These are phyloP conservation scores for Penicillium turbatum DNA, from an alignment of 495 filamentous ascomycete species.

Conservation along the genomic window DNA sequence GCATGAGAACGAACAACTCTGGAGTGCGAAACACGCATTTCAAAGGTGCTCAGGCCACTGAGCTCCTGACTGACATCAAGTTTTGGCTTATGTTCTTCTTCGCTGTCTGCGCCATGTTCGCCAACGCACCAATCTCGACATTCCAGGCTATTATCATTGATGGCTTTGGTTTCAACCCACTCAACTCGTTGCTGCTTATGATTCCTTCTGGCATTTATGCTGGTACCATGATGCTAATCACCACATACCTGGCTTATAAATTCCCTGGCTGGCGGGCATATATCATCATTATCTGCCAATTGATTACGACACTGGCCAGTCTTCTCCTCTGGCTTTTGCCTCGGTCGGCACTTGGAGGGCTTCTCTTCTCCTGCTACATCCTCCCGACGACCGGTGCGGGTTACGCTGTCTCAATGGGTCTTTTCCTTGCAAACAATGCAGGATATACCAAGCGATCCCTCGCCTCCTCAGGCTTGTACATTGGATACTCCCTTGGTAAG, in stretches of 20 bases:
- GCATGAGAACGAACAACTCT: slow-evolving; percentile 47
- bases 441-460: slow-evolving; percentile 43
- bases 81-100: slow-evolving; percentile 42
- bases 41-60: slow-evolving; percentile 45
- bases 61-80: slow-evolving; percentile 42
- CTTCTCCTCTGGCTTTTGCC: slow-evolving; percentile 37
- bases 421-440: slow-evolving; percentile 44
- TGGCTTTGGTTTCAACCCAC: neutral
- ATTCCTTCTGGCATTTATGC: neutral
- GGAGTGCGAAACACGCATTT: slow-evolving; percentile 47
- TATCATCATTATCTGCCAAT: neutral
- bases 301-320: slow-evolving; percentile 28
- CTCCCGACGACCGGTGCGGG: slow-evolving; percentile 25
- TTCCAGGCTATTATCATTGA: neutral
- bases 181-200: neutral
- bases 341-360: slow-evolving; percentile 25
- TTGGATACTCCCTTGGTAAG: slow-evolving; percentile 41
- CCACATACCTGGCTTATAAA: neutral
- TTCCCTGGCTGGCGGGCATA: neutral
- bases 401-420: slow-evolving; percentile 34
- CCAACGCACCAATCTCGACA: slow-evolving; percentile 35
- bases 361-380: slow-evolving; percentile 42
- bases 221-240: neutral
- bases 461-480: slow-evolving; percentile 34
- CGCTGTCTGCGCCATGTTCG: slow-evolving; percentile 39